Evolutionary conservation across 345 rosid species (phyloP), one percentile per base, ranked within the genome.

Genomic region (Sonneratia caseolaris): DNA sequence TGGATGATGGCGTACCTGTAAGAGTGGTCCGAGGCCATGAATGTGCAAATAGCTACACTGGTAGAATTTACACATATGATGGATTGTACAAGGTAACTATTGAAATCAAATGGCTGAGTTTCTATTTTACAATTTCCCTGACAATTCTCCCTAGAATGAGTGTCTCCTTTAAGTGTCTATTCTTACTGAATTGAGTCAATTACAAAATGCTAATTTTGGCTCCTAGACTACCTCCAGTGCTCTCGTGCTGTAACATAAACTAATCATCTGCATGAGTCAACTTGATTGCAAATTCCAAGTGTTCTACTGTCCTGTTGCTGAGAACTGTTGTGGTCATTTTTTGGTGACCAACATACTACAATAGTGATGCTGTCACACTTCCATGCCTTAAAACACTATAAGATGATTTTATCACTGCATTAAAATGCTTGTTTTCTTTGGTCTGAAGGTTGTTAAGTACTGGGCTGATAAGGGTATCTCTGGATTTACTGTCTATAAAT

Each of bases 381-480:
- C 2, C 64, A n/a, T 18, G 59, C 22, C 59, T 53, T 53, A 4
- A 22, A 57, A 55, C 3, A 57, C 64, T 22, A 1, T 62, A 62
- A 12, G 27, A 62, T 62, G 37, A 11, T 24, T 7, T 27, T 62
- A 27, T n/a, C 27, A 1, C 9, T 10, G 32, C 36, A 8, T n/a
- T 62, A 62, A 62, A 38, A 62, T 27, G 37, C 6, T 35, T 32
- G 7, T 62, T 22, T 62, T 62, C 62, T 47, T 61, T 72, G 43
- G 68, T n/a, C 37, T 76, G 72, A 74, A 92, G 98, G 99, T 92
- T 79, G 83, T 77, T 70, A 71, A 86, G 67, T 90, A 79, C 79
- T 92, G 98, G 97, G 94, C 94, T 0, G 92, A 92, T 65, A 88
- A 92, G 73, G 98, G 98, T 8, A 73, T 90, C 73, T 95, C 98